Evolutionary conservation across 306 rosid genomes (phyloP).

Genomic region (Cicer pinnatifidum): DNA sequence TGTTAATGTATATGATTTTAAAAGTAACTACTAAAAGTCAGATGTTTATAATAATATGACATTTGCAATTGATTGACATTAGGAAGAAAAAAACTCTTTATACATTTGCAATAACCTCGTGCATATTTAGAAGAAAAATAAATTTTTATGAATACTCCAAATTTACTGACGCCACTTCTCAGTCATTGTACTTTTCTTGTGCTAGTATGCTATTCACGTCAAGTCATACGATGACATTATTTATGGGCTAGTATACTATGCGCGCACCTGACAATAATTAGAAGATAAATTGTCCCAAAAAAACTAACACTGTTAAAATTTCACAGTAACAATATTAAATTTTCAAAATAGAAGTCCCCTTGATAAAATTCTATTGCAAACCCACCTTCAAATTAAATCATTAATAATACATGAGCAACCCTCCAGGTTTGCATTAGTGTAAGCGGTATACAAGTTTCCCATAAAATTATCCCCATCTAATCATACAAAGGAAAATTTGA

Average conservation of each 20-base stretch:
- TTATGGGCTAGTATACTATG: background rate
- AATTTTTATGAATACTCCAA: too few relatives aligned
- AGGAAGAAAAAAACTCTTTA: too few relatives aligned
- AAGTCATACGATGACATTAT: background rate
- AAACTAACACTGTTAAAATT: too few relatives aligned
- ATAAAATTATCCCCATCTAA: constrained; percentile 12
- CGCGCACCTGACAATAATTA: background rate
- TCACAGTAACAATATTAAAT: too few relatives aligned
- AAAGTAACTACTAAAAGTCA: too few relatives aligned
- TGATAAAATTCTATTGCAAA: background rate
- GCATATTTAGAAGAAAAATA: too few relatives aligned
- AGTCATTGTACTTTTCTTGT: too few relatives aligned
- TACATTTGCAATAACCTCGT: too few relatives aligned
- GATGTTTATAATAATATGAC: too few relatives aligned
- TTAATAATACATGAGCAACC: constrained; percentile 1
- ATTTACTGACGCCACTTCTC: too few relatives aligned
- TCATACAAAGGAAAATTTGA: constrained; percentile 2
- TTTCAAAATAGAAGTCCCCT: background rate
- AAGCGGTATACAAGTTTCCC: constrained; percentile 3
- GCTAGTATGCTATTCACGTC: background rate
- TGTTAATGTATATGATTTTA: too few relatives aligned
- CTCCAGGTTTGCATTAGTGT: background rate
- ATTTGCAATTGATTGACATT: too few relatives aligned
- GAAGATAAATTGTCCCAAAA: background rate
- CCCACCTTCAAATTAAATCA: background rate